phyloP scores from a whole-genome alignment of 2,329 filamentous ascomycete species.

The Cladophialophora exuberans region DNA sequence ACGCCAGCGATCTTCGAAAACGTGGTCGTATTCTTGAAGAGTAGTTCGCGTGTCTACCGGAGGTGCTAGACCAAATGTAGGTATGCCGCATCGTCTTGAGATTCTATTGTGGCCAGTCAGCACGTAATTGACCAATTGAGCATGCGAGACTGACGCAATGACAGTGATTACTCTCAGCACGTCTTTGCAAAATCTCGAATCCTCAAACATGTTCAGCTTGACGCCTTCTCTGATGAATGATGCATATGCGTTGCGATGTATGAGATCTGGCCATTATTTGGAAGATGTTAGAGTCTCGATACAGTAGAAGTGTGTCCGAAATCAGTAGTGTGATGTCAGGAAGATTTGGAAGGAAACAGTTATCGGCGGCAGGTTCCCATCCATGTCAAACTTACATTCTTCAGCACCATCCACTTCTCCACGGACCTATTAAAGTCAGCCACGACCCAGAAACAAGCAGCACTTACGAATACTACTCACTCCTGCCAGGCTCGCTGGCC shows the following conservation, averaged over 20 bases:
- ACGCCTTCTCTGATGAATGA: constrained; percentile 17
- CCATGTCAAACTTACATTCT: constrained; percentile 6
- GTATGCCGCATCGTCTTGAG: constrained; percentile 17
- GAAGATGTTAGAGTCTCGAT: background rate
- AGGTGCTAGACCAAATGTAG: constrained; percentile 15
- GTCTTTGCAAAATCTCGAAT: constrained; percentile 22
- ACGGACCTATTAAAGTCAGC: constrained; percentile 18
- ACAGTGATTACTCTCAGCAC: constrained; percentile 21
- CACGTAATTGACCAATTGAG: background rate
- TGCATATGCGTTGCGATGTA: constrained; percentile 22
- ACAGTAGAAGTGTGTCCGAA: background rate
- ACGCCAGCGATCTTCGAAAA: constrained; percentile 20
- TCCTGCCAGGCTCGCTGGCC: background rate
- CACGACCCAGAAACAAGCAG: background rate
- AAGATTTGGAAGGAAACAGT: background rate
- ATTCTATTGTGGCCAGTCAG: constrained; percentile 5
- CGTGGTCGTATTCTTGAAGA: constrained; percentile 14
- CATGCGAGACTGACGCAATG: constrained; percentile 13
- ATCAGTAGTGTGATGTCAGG: background rate
- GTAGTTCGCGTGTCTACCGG: constrained; percentile 5
- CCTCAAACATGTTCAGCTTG: constrained; percentile 12
- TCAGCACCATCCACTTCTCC: constrained; percentile 14
- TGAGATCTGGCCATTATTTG: background rate
- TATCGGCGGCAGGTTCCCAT: too few relatives aligned
- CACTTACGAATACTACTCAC: background rate